Base-by-base conservation (phyloP, 257 asterid genomes). In the Verbascum thapsus region DNA sequence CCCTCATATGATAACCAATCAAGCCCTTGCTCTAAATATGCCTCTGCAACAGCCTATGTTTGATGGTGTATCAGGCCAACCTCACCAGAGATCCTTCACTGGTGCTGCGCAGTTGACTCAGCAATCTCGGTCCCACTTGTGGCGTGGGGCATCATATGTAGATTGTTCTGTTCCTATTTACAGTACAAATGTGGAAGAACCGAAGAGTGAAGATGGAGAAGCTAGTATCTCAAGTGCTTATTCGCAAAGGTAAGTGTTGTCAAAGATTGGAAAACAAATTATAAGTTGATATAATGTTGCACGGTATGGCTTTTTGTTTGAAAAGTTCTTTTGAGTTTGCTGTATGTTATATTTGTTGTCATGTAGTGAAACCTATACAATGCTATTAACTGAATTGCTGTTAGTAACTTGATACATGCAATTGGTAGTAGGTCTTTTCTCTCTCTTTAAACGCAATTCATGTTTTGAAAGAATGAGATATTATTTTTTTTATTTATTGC, bases 191-290 rank as follows among this genome's bases (percentile, higher is more conserved):
- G 84, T 63, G 55, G 81, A 81, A 70, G 88, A 81, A 74, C 69
- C 41, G 71, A 81, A 69, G 58, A 47, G 63, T 42, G 84, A 73
- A 26, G 76, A 58, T 53, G 87, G 70, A 50, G 88, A 78, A 72
- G 66, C 85, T 61, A 73, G 72, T 44, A 52, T 67, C 63, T 81
- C 98, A 48, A 76, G 69, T 73, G 75, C 67, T 44, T 83, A 79
- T 62, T 88, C 96, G 37, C 95, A 91, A 74, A 83, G 88, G 98
- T 88, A 75, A 83, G 90, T 68, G 67, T 54, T 49, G 10, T 12
- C 53, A 13, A 2, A 7, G 32, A 18, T 32, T 16, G 37, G 50
- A 45, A 57, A 43, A 26, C 26, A 23, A 38, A 47, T 71, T 39
- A 23, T 8, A 13, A 17, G 17, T 51, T 34, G 40, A 40, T 13